Base-by-base conservation (phyloP, 1,284 basidiomycete species). In the Termitomyces sp. region DNA sequence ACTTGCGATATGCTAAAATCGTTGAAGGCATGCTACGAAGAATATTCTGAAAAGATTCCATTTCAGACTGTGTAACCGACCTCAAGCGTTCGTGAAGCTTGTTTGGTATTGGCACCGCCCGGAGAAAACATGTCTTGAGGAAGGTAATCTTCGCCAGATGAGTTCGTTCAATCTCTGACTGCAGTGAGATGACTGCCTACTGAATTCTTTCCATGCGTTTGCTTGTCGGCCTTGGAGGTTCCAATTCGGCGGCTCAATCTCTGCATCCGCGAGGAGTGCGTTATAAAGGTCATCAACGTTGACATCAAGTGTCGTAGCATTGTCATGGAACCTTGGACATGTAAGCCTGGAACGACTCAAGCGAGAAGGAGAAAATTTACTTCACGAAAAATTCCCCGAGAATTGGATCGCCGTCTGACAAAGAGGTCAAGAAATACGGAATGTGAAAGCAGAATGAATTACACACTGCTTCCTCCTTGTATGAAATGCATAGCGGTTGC, bases 311-410 rank as follows among this genome's bases (percentile, higher is more conserved):
- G 67, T 66, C 8, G 59, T 55, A 0, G 72, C 72, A 47, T 64
- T 62, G 0, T 63, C 44, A 7, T 66, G 71, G 54, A 77, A 78
- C 60, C 78, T 79, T 50, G 67, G 66, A 1, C 69, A 76, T 4
- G 81, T 65, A n/a, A 83, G 66, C 8, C 6, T 34, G 18, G 16
- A 11, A 0, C 19, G 13, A 21, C 8, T 3, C 80, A 79, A 31
- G 64, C 69, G 59, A 81, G 83, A n/a, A 0, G 83, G 64, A 14
- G 7, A 16, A 24, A 2, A 55, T 72, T n/a, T 62, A 83, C 81
- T 85, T 86, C 45, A 84, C 80, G 56, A 79, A 79, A 66, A 84
- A 84, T 64, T 86, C 83, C 16, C 73, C 79, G 1, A 86, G 67
- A 44, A 84, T 83, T 0, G 81, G 81, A 60, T 84, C 82, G 0